A percentile compares a stretch with the other conserved stretches of the same genome.
phyloP scores from a whole-genome alignment of 768 basidiomycete genomes.

The Jaapia argillacea region DNA sequence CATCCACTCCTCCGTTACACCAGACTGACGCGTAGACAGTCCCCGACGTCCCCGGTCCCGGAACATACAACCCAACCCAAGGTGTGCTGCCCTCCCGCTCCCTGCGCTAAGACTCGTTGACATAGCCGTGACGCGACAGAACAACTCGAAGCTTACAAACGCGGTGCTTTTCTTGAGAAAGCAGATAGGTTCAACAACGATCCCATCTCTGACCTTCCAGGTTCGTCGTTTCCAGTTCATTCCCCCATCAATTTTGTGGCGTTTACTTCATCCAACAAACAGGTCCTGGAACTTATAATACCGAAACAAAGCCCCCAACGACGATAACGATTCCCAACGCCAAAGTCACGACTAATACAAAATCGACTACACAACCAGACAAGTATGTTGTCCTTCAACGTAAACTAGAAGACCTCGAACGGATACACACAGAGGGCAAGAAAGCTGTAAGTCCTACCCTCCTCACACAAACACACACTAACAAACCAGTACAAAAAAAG shows the following conservation, averaged over 20 bases:
- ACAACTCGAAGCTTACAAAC: conserved; percentile 41
- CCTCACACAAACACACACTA: too few relatives aligned
- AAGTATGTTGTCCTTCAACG: conserved; percentile 45
- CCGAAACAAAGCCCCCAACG: conserved; percentile 14
- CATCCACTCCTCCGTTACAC: background rate
- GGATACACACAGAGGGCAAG: conserved; percentile 55
- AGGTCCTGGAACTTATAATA: conserved; percentile 26
- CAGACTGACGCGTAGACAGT: conserved; percentile 19
- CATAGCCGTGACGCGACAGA: too few relatives aligned
- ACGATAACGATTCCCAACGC: conserved; percentile 18
- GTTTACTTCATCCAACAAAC: too few relatives aligned
- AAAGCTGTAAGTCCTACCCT: conserved; percentile 35
- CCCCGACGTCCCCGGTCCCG: conserved; percentile 43
- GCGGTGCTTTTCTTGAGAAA: conserved; percentile 50
- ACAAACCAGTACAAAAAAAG: too few relatives aligned
- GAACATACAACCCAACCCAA: conserved; percentile 32
- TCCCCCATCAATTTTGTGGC: too few relatives aligned
- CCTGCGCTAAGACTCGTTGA: background rate
- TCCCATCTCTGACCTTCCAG: conserved; percentile 28
- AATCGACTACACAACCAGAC: conserved; percentile 28
- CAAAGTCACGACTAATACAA: conserved; percentile 7
- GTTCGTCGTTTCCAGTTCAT: too few relatives aligned
- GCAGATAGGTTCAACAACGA: conserved; percentile 40
- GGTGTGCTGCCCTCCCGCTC: conserved; percentile 16
- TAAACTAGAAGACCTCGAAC: conserved; percentile 57